phyloP scores from a whole-genome alignment of 169 alveolate species.

The Cyclospora cayetanensis region DNA sequence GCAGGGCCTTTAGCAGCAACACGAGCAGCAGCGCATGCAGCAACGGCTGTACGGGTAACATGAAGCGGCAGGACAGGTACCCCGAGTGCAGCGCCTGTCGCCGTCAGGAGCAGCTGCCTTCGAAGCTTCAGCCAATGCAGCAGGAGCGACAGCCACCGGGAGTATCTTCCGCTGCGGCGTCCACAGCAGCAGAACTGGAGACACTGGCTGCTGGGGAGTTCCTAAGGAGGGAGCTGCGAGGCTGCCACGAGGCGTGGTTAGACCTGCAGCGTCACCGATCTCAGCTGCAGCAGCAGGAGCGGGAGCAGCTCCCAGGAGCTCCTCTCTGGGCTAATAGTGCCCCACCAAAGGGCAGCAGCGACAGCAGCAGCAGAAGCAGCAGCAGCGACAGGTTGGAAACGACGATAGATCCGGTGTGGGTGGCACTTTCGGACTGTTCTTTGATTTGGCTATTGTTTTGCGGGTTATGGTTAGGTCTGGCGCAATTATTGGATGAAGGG shows the following conservation, averaged over 20 bases:
- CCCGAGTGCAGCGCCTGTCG: background rate
- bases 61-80: background rate
- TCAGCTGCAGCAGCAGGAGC: background rate
- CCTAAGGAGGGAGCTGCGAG: background rate
- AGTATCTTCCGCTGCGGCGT: background rate
- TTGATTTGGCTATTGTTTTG: background rate
- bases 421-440: background rate
- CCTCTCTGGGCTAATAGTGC: background rate
- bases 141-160: background rate
- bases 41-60: background rate
- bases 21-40: background rate
- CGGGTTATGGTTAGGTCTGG: background rate
- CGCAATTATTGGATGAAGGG: background rate
- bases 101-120: background rate
- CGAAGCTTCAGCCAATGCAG: background rate
- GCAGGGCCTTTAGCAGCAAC: background rate
- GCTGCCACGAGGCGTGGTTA: background rate
- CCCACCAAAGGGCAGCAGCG: background rate
- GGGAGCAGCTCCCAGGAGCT: background rate
- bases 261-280: background rate
- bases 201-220: background rate
- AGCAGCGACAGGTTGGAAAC: background rate
- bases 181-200: background rate
- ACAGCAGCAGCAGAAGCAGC: background rate
- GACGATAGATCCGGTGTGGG: background rate